These are phyloP conservation scores for Ophiostoma sp. DNA, from an alignment of 2,329 filamentous ascomycete genomes.

Conservation along the genomic window DNA sequence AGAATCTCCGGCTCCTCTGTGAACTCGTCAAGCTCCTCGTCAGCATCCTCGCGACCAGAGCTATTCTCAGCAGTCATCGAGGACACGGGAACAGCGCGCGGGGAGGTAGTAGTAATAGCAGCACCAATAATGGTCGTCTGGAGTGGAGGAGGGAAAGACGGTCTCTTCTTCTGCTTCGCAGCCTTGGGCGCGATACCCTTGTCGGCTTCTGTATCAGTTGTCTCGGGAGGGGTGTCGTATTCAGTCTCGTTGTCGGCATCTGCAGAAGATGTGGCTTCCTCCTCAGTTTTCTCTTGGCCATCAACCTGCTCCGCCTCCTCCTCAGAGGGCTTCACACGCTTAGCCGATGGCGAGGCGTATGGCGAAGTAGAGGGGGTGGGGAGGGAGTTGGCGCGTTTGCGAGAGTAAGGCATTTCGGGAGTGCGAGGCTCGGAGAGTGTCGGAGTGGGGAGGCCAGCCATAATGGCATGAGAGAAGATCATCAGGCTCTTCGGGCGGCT, in stretches of 20 bases:
- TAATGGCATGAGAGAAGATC: constrained; percentile 35
- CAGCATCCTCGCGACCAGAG: constrained; percentile 44
- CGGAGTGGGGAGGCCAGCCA: constrained; percentile 38
- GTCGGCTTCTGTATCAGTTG: background rate
- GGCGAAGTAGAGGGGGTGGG: constrained; percentile 43
- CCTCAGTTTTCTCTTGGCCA: background rate
- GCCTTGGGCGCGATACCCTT: background rate
- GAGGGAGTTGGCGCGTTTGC: constrained; percentile 52
- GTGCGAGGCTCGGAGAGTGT: constrained; percentile 40
- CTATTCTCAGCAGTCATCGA: constrained; percentile 17
- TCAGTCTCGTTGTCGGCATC: background rate
- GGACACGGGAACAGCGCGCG: constrained; percentile 14
- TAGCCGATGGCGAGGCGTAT: constrained; percentile 29
- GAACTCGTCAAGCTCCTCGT: constrained; percentile 53
- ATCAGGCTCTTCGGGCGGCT: constrained; percentile 52
- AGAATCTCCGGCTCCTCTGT: constrained; percentile 61
- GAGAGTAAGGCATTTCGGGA: constrained; percentile 34
- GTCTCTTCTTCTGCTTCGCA: constrained; percentile 20
- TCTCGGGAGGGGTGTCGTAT: background rate
- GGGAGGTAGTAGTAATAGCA: constrained; percentile 22
- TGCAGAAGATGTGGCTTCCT: background rate
- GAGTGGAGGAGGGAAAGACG: background rate
- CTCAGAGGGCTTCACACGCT: constrained; percentile 25
- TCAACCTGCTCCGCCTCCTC: constrained; percentile 13
- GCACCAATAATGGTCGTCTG: constrained; percentile 24